These are phyloP conservation scores for Wickerhamiella lipophila DNA, from an alignment of 805 yeast genomes.

Conservation along the genomic window DNA sequence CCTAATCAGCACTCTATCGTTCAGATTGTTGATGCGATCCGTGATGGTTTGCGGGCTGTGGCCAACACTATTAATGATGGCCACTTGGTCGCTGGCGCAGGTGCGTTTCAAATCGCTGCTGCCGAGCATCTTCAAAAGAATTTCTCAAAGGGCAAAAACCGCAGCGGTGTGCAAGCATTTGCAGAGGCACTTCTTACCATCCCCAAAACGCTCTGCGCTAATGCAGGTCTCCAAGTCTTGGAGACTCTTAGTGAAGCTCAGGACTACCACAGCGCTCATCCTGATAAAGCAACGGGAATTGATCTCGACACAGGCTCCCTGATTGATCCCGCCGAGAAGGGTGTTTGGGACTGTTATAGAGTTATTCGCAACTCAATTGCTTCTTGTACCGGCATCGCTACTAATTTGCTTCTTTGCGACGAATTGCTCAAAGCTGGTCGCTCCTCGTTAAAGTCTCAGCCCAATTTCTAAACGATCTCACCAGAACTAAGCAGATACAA, in stretches of 20 bases:
- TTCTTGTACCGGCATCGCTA: slow-evolving; percentile 88
- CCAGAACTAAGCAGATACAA: no score
- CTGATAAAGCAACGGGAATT: slow-evolving; percentile 72
- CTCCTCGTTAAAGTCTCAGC: slow-evolving; percentile 60
- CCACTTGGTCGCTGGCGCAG: slow-evolving; percentile 89
- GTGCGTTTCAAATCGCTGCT: slow-evolving; percentile 83
- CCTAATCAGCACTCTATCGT: slow-evolving; percentile 78
- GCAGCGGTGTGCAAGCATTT: slow-evolving; percentile 85
- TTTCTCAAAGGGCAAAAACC: slow-evolving; percentile 67
- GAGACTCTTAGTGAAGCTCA: slow-evolving; percentile 82
- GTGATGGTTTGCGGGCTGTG: slow-evolving; percentile 94
- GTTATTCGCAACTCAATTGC: slow-evolving; percentile 87
- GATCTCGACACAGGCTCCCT: slow-evolving; percentile 89
- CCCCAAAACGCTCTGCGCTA: slow-evolving; percentile 84
- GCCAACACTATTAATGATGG: slow-evolving; percentile 80
- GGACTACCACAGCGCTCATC: slow-evolving; percentile 49
- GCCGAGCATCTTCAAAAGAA: slow-evolving; percentile 50
- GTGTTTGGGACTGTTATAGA: slow-evolving; percentile 92
- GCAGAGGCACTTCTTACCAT: slow-evolving; percentile 82
- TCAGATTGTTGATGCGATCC: slow-evolving; percentile 92
- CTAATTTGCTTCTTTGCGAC: slow-evolving; percentile 85
- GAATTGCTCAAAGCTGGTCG: slow-evolving; percentile 95
- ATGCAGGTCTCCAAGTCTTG: slow-evolving; percentile 87
- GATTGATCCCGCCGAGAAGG: slow-evolving; percentile 86
- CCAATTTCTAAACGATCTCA: neutral